These are phyloP conservation scores for Plasmodium fragile DNA, from an alignment of 169 alveolate genomes.

Conservation along the genomic window DNA sequence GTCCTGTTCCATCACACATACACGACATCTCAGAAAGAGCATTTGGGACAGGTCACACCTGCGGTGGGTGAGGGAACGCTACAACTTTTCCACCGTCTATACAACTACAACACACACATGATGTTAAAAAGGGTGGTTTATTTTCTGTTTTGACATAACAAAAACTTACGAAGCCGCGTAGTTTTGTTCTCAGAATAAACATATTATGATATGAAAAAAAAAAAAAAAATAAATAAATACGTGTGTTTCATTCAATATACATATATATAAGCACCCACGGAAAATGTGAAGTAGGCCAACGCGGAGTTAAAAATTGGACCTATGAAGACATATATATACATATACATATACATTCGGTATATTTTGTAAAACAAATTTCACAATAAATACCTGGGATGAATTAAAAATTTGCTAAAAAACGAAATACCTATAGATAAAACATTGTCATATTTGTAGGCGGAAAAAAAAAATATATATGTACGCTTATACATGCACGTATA, in stretches of 20 bases:
- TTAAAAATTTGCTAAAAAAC: neutral
- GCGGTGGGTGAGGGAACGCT: neutral
- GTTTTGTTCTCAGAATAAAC: neutral
- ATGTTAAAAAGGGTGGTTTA: neutral
- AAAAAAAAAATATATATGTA: neutral
- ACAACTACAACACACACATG: neutral
- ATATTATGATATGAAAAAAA: neutral
- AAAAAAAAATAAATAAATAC: no score
- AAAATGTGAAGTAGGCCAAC: neutral
- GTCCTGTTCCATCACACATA: neutral
- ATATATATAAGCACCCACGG: neutral
- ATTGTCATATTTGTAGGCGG: neutral
- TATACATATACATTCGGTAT: no score
- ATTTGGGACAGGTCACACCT: neutral
- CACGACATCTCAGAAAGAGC: no score
- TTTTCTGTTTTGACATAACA: neutral
- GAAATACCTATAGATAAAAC: neutral
- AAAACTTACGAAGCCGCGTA: neutral
- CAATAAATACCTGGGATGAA: neutral
- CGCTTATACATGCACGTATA: neutral
- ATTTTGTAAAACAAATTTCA: neutral
- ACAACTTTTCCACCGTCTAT: neutral
- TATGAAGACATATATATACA: neutral
- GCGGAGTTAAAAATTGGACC: neutral
- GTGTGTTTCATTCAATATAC: neutral